Conservation (phyloP, 202 grass and related monocot species). For the Setaria italica region DNA sequence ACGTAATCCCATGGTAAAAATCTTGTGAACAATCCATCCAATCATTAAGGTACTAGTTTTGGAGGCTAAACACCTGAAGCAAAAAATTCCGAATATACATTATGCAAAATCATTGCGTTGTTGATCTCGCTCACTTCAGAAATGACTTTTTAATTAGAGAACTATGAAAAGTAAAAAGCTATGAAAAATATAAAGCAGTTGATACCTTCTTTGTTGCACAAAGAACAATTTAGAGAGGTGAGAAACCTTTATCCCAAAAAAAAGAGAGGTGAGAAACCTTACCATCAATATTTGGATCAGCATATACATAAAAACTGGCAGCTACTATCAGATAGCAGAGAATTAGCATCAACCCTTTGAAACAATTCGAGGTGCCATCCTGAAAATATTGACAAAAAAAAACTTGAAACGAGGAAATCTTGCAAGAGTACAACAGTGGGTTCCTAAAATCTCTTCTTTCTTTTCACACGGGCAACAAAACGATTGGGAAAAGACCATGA, state of each 20-base stretch:
- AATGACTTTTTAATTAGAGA: conserved; percentile 8
- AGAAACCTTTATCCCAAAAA: conserved; percentile 22
- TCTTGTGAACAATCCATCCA: conserved; percentile 24
- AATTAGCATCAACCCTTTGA: conserved; percentile 84
- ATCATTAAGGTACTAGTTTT: conserved; percentile 36
- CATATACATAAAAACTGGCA: conserved; percentile 88
- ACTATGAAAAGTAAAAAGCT: not conserved
- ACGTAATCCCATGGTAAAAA: conserved; percentile 22
- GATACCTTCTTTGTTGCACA: not conserved
- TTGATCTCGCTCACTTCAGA: conserved; percentile 14
- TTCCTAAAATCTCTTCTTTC: not conserved
- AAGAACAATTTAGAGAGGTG: conserved; percentile 5
- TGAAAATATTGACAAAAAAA: conserved; percentile 39
- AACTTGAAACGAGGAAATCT: not conserved
- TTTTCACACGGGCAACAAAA: too few species aligned
- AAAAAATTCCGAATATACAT: conserved; percentile 17
- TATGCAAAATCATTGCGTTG: conserved; percentile 18
- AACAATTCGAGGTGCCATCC: conserved; percentile 87
- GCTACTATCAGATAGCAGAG: conserved; percentile 82
- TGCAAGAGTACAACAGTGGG: not conserved
- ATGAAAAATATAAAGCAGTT: not conserved
- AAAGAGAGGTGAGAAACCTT: conserved; percentile 35
- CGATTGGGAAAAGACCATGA: too few species aligned
- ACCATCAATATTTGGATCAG: conserved; percentile 55
- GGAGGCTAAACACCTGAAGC: conserved; percentile 50